phyloP scores from a whole-genome alignment of 441 rosid genomes.

The Eruca vesicaria region DNA sequence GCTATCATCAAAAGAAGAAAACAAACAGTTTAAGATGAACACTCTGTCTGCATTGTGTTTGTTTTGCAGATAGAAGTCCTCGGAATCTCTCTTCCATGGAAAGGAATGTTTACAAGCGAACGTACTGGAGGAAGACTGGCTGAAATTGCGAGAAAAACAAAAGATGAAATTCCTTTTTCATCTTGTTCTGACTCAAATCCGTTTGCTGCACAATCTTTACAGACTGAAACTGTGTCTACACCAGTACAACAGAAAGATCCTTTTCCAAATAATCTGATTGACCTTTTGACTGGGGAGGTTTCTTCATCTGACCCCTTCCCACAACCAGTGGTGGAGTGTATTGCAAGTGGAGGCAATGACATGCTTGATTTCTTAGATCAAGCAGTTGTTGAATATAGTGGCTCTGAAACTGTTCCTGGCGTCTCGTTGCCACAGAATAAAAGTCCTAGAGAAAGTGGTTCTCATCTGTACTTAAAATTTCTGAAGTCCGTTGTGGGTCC shows the following conservation, averaged over 20 bases:
- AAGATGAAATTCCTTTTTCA: constrained; percentile 41
- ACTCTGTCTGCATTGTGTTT: constrained; percentile 21
- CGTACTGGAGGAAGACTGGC: constrained; percentile 58
- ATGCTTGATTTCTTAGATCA: constrained; percentile 80
- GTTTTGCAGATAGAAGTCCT: constrained; percentile 84
- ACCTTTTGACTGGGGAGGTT: constrained; percentile 74
- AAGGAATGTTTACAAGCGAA: constrained; percentile 51
- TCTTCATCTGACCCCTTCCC: constrained; percentile 48
- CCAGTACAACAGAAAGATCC: constrained; percentile 41
- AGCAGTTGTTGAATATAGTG: constrained; percentile 52
- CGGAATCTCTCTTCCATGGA: constrained; percentile 96
- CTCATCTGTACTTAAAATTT: constrained; percentile 56
- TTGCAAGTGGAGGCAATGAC: constrained; percentile 45
- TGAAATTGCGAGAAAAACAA: constrained; percentile 48
- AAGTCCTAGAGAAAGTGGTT: constrained; percentile 45
- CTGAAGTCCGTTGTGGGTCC: constrained; percentile 65
- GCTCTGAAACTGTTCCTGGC: constrained; percentile 44
- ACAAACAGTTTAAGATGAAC: constrained; percentile 13
- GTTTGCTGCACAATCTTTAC: constrained; percentile 42
- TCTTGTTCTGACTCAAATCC: constrained; percentile 52
- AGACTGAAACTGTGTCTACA: constrained; percentile 41
- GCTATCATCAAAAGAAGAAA: neutral
- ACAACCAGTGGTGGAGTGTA: constrained; percentile 52
- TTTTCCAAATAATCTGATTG: constrained; percentile 56
- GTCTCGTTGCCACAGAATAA: constrained; percentile 43